These are phyloP conservation scores for Sarcomyxa edulis DNA, from an alignment of 768 basidiomycete species.

Conservation along the genomic window DNA sequence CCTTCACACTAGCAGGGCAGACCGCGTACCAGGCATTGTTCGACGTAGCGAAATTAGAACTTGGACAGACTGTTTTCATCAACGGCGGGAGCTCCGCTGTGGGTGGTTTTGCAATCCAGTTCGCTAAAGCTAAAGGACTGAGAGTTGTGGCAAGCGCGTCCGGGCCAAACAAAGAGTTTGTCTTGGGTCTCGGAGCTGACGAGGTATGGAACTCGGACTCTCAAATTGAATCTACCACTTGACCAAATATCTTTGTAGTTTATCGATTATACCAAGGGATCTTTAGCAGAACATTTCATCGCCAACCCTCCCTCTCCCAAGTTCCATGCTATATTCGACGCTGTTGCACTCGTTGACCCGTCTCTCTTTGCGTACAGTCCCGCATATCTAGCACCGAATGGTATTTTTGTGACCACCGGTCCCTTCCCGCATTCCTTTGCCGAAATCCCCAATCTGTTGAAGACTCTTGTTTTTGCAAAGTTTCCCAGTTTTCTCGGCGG, in stretches of 20 bases:
- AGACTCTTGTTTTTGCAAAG: constrained; percentile 12
- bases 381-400: constrained; percentile 36
- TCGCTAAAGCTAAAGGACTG: constrained; percentile 49
- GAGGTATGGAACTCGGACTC: constrained; percentile 29
- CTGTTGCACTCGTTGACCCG: constrained; percentile 31
- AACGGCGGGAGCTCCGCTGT: constrained; percentile 54
- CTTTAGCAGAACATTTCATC: constrained; percentile 32
- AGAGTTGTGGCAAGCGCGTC: constrained; percentile 47
- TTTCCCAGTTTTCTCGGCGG: constrained; percentile 41
- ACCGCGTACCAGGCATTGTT: constrained; percentile 44
- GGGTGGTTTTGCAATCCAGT: constrained; percentile 49
- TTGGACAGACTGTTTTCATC: constrained; percentile 45
- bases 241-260: constrained; percentile 19
- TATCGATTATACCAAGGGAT: constrained; percentile 41
- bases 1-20: constrained; percentile 37
- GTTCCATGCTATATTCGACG: constrained; percentile 45
- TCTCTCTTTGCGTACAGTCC: constrained; percentile 33
- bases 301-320: constrained; percentile 28
- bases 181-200: constrained; percentile 47
- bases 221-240: no score
- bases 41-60: constrained; percentile 30
- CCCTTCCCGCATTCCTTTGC: constrained; percentile 22
- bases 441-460: constrained; percentile 16
- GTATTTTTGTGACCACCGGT: constrained; percentile 39
- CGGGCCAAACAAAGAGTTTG: constrained; percentile 40